Evolutionary conservation across 2,329 filamentous ascomycete genomes (phyloP).

Genomic region (Cladosporium velox): DNA sequence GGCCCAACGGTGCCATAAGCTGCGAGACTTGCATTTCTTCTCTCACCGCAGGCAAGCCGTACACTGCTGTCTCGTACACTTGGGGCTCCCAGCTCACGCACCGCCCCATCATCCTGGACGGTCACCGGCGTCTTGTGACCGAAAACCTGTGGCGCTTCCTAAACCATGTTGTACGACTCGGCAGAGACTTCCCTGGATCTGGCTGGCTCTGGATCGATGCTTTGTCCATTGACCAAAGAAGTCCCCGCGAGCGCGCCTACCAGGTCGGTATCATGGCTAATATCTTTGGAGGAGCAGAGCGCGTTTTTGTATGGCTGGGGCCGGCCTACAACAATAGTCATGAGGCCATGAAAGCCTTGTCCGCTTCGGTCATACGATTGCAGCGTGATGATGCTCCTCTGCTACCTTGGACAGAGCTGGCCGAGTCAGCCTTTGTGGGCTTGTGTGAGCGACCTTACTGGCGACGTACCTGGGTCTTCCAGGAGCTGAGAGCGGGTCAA

Average conservation of each 20-base stretch:
- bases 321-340: background rate
- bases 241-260: background rate
- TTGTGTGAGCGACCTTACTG: background rate
- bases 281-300: background rate
- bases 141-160: background rate
- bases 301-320: background rate
- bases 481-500: background rate
- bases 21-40: no score
- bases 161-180: background rate
- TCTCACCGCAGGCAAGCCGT: background rate
- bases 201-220: background rate
- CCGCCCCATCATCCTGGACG: background rate
- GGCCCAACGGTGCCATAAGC: no score
- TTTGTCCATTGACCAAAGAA: background rate
- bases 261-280: background rate
- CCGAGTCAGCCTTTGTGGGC: background rate
- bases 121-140: background rate
- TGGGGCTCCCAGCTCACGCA: background rate
- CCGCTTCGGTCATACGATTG: no score
- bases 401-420: no score
- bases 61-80: slow-evolving; percentile 1
- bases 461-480: background rate
- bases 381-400: no score
- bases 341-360: no score
- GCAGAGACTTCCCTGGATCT: background rate